Conservation (phyloP, 192 early-diverging fungal genomes). For the Umbelopsis vinacea region DNA sequence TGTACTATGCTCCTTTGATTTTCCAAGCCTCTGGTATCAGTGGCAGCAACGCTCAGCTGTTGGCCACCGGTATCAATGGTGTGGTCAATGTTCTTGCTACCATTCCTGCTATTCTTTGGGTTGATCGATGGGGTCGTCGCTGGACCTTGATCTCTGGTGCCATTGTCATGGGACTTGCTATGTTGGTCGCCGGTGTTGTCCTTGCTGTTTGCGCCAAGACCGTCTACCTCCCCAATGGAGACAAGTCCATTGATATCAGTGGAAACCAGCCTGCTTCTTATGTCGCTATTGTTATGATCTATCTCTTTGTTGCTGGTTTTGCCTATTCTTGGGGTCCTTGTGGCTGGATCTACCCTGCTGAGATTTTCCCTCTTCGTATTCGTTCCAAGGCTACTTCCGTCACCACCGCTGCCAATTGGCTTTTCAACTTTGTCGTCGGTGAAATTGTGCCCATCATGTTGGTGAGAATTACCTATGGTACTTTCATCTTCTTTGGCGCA, state of each 20-base stretch:
- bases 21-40: constrained; percentile 46
- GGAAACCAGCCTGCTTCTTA: constrained; percentile 29
- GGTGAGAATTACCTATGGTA: constrained; percentile 63
- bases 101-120: constrained; percentile 81
- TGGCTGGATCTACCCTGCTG: constrained; percentile 88
- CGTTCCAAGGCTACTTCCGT: constrained; percentile 85
- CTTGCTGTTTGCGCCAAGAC: constrained; percentile 47
- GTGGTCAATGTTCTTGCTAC: constrained; percentile 82
- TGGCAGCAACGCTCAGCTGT: constrained; percentile 29
- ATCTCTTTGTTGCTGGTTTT: constrained; percentile 66
- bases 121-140: constrained; percentile 83
- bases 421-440: constrained; percentile 79
- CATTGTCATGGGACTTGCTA: constrained; percentile 58
- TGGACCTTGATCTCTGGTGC: constrained; percentile 76
- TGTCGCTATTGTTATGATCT: constrained; percentile 56
- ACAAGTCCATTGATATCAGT: constrained; percentile 31
- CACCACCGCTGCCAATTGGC: constrained; percentile 88
- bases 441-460: constrained; percentile 74
- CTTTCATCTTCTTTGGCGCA: constrained; percentile 75
- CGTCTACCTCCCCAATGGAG: constrained; percentile 28
- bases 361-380: constrained; percentile 88
- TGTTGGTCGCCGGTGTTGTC: constrained; percentile 37
- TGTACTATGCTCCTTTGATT: constrained; percentile 67
- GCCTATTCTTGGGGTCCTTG: constrained; percentile 91
- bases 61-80: constrained; percentile 48